phyloP scores from a whole-genome alignment of 2,329 filamentous ascomycete species.

The Colletotrichum ledebouriae region DNA sequence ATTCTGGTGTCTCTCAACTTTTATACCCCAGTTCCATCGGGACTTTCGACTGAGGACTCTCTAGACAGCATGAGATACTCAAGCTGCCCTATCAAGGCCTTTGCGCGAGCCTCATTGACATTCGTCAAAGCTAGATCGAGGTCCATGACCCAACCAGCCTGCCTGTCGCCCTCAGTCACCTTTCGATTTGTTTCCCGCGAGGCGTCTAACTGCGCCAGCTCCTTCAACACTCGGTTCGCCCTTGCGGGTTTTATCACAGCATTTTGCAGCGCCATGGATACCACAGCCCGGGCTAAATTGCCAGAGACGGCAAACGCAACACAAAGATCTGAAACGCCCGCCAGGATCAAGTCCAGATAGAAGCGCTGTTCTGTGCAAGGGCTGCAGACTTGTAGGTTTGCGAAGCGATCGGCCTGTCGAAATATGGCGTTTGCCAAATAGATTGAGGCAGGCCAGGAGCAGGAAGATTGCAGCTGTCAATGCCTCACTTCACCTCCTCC shows the following conservation, averaged over 20 bases:
- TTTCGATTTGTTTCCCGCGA: too few relatives aligned
- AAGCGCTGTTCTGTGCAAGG: not conserved
- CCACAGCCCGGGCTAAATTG: not conserved
- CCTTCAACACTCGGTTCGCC: not conserved
- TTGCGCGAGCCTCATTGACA: too few relatives aligned
- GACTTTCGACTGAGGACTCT: too few relatives aligned
- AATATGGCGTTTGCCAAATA: constrained; percentile 32
- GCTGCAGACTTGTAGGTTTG: too few relatives aligned
- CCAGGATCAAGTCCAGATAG: not conserved
- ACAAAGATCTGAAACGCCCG: not conserved
- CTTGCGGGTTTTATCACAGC: not conserved
- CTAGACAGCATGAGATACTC: too few relatives aligned
- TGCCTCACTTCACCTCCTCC: too few relatives aligned
- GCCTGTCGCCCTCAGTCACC: too few relatives aligned
- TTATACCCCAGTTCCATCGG: too few relatives aligned
- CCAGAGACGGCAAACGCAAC: not conserved
- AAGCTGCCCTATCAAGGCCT: too few relatives aligned
- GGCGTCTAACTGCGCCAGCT: not conserved
- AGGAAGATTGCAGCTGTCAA: too few relatives aligned
- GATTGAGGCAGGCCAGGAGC: not conserved
- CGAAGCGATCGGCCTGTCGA: not conserved
- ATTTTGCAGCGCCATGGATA: not conserved
- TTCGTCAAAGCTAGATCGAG: too few relatives aligned
- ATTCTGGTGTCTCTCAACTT: not conserved
- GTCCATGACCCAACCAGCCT: too few relatives aligned